These are phyloP conservation scores for Gaultheria prostrata DNA, from an alignment of 148 eudicot genomes.

Conservation along the genomic window DNA sequence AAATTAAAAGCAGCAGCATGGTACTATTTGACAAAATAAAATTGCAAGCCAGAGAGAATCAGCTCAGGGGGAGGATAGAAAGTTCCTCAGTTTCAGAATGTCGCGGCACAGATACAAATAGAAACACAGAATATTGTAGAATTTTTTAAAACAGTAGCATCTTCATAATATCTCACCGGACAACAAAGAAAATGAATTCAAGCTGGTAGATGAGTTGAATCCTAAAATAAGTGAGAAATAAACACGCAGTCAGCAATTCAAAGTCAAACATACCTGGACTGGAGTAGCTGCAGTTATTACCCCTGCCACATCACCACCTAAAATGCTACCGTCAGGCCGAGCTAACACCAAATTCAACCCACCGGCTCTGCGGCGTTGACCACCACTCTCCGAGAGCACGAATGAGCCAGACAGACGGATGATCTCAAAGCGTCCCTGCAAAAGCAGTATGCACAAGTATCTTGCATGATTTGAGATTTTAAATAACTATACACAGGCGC, in stretches of 20 bases:
- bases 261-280: slow-evolving; percentile 26
- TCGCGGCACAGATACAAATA: not conserved
- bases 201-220: not conserved
- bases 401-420: slow-evolving; percentile 31
- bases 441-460: not conserved
- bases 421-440: slow-evolving; percentile 37
- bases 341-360: slow-evolving; percentile 28
- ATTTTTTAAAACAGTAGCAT: not conserved
- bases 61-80: not conserved
- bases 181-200: not conserved
- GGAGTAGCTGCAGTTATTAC: slow-evolving; percentile 32
- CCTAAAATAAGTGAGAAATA: not conserved
- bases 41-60: not conserved
- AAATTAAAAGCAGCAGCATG: not conserved
- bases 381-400: slow-evolving; percentile 25
- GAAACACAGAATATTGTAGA: not conserved
- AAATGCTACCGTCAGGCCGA: slow-evolving; percentile 28
- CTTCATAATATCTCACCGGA: not conserved
- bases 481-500: not conserved
- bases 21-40: not conserved
- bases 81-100: not conserved
- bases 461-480: slow-evolving; percentile 1
- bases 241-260: not conserved
- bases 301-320: slow-evolving; percentile 40
- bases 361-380: slow-evolving; percentile 30